phyloP scores from a whole-genome alignment of 306 rosid species.

The Vicia sativa region DNA sequence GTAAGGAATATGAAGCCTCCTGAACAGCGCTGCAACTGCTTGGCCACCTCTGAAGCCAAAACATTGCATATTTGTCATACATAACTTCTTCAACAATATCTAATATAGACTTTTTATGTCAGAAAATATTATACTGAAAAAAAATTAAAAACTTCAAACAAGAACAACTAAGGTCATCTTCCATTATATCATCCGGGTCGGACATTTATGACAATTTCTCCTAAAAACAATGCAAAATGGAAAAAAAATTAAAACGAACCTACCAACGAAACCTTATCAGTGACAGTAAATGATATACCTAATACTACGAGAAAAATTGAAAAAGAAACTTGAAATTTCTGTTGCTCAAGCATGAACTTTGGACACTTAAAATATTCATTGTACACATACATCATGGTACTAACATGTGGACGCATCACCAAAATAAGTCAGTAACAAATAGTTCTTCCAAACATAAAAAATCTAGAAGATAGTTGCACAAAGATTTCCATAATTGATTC shows the following conservation, averaged over 20 bases:
- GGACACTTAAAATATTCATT: constrained; percentile 26
- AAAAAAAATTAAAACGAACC: constrained; percentile 25
- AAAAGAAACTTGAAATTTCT: constrained; percentile 20
- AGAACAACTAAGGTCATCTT: constrained; percentile 17
- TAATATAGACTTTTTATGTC: neutral
- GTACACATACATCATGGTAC: constrained; percentile 9
- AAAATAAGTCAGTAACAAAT: constrained; percentile 10
- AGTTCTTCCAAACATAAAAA: neutral
- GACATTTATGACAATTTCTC: constrained; percentile 14
- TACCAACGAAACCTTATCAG: constrained; percentile 2
- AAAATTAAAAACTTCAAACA: constrained; percentile 11
- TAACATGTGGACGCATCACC: constrained; percentile 11
- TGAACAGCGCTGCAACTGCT: constrained; percentile 69
- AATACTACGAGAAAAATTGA: constrained; percentile 8
- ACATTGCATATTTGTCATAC: constrained; percentile 36
- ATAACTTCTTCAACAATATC: constrained; percentile 32
- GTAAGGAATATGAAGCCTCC: constrained; percentile 79
- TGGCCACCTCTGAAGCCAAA: constrained; percentile 73
- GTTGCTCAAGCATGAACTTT: constrained; percentile 19
- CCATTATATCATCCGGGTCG: neutral
- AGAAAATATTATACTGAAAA: constrained; percentile 14
- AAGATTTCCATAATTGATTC: constrained; percentile 24
- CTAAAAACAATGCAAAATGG: constrained; percentile 31
- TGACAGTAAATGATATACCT: constrained; percentile 9
- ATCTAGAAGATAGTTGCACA: constrained; percentile 1